Evolutionary conservation across 805 yeast genomes (phyloP).

Genomic region (Kluyveromyces starmeri): DNA sequence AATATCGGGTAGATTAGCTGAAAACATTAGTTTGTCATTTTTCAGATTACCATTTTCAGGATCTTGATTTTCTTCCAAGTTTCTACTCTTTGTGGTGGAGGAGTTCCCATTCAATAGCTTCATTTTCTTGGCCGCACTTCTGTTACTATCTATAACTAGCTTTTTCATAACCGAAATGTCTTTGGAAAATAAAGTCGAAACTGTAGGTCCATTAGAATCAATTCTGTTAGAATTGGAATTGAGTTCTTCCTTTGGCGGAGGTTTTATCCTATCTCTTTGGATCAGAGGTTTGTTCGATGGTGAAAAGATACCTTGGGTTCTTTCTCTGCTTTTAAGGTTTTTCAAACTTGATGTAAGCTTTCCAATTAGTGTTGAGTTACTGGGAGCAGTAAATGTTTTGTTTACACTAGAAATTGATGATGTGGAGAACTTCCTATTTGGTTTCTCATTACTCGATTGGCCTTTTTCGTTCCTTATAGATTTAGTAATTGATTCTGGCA

Average conservation of each 20-base stretch:
- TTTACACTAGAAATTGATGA: constrained; percentile 14
- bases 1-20: not conserved
- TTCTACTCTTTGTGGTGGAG: constrained; percentile 12
- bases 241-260: not conserved
- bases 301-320: constrained; percentile 32
- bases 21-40: not conserved
- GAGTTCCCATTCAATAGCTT: constrained; percentile 28
- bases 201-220: constrained; percentile 1
- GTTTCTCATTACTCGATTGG: not conserved
- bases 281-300: constrained; percentile 18
- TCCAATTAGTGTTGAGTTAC: constrained; percentile 19
- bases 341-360: constrained; percentile 31
- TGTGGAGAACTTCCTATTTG: constrained; percentile 1
- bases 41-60: not conserved
- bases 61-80: constrained; percentile 6
- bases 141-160: constrained; percentile 33
- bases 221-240: not conserved
- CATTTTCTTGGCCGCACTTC: constrained; percentile 36
- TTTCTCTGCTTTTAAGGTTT: constrained; percentile 19
- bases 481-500: constrained; percentile 34
- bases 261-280: constrained; percentile 4
- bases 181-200: constrained; percentile 2
- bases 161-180: constrained; percentile 28
- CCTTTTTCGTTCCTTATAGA: constrained; percentile 12
- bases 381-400: constrained; percentile 9